Percentiles rank a stretch among this genome's conserved stretches.
Conservation (phyloP, 768 basidiomycete genomes). For the Dictyophora rubrovolvata region DNA sequence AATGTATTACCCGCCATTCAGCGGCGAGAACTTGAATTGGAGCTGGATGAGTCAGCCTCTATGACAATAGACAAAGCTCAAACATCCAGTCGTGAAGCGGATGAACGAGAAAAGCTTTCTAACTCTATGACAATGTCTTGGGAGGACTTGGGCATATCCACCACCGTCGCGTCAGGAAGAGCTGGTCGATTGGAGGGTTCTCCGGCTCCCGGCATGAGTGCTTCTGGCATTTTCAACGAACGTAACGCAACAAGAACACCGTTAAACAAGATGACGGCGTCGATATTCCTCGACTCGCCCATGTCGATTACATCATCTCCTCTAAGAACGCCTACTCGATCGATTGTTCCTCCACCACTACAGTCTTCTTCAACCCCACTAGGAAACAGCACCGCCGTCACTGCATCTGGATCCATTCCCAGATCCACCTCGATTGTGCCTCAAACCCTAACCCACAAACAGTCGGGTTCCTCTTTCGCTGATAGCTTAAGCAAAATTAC, state of each 20-base stretch:
- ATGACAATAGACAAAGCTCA: not conserved
- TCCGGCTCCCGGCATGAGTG: not conserved
- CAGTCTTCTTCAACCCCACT: not conserved
- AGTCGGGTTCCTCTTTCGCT: not conserved
- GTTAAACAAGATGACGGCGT: not conserved
- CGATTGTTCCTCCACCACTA: not conserved
- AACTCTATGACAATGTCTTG: slow-evolving; percentile 2
- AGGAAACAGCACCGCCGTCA: not conserved
- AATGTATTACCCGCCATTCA: slow-evolving; percentile 3
- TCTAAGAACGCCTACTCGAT: not conserved
- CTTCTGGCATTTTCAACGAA: not conserved
- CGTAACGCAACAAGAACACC: not conserved
- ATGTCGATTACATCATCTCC: not conserved
- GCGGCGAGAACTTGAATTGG: not conserved
- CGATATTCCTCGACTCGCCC: not conserved
- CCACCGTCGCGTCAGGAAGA: not conserved
- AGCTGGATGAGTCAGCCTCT: not conserved
- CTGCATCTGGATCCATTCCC: not conserved
- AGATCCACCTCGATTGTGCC: not conserved
- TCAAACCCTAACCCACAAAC: not conserved
- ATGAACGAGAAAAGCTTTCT: not conserved
- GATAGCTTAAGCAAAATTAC: not conserved
- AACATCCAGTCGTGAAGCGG: not conserved
- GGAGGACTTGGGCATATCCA: not conserved
- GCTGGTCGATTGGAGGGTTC: slow-evolving; percentile 4